Evolutionary conservation across 108 stramenopile species (phyloP), one percentile per base, ranked within the genome.

Genomic region (Nitzschia inconspicua): DNA sequence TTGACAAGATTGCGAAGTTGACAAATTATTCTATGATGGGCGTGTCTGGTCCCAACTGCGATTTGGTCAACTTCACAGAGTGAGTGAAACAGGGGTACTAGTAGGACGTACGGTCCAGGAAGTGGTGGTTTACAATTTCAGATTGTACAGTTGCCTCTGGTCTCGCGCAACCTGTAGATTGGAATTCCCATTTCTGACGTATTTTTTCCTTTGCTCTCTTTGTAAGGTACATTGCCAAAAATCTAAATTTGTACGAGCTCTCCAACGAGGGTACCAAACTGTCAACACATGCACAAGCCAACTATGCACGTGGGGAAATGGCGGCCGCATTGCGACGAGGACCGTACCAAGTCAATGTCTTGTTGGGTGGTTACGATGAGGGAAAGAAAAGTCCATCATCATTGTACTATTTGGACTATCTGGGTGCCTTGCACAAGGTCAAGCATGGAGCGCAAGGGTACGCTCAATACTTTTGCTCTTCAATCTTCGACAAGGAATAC

Each of bases 401-500:
- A 4, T 72, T 99, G 36, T 97, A 96, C 64, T 87, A 83, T 50
- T 62, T 99, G 59, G 98, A 99, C 74, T 97, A 99, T 65, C 50
- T 99, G 22, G 97, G 88, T 14, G 60, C 90, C 13, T 65, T 97
- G 50, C 74, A 76, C 37, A 91, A 94, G 68, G 87, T 86, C 34
- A 82, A 81, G 26, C 85, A 77, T 44, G 90, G 90, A 26, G 74
- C 77, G 11, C 94, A 95, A 68, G 98, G 98, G 59, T 97, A 99
- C 63, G 95, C 89, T 0, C 72, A 89, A 47, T 84, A 91, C 74
- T 99, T 99, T 76, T 87, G 88, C 31, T 63, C 96, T 18, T 95
- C 95, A 19, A 94, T 97, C 48, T 88, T 98, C 63, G 98, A 99
- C 73, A 64, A 92, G 47, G 96, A 97, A 51, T 98, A 88, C 73